Base-by-base conservation (phyloP, 257 asterid species). In the Eustoma russellianum region DNA sequence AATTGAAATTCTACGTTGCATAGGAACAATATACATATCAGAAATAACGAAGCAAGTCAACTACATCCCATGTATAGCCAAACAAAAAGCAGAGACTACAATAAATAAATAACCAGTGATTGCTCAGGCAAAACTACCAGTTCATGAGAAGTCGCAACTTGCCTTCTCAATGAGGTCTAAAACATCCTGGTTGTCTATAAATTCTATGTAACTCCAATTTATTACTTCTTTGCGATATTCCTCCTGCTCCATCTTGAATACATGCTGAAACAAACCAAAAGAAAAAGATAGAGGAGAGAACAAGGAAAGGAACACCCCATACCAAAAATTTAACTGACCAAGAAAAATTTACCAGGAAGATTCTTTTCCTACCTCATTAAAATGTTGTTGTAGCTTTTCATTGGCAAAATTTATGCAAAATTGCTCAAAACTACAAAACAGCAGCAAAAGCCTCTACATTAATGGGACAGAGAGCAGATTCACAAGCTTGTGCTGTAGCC, bases 211-310 rank as follows among this genome's bases (percentile, higher is more conserved):
- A 74, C 99, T 92, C 99, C 99, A 92, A 67, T 88, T 73, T 67
- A 92, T 92, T 72, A 73, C 82, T 74, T 92, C 99, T 71, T 65
- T 85, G 61, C 64, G 88, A 76, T 92, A 92, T 71, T 92, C 99
- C 77, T 92, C 99, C 77, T 92, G 99, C 86, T 92, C 99, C 99
- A 92, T 92, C 88, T 92, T 92, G 72, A 92, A 92, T 50, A 92
- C 99, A 46, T 92, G 97, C 99, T 92, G 91, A 59, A 79, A 71
- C 67, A 40, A 14, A n/a, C 34, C 55, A 33, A 40, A 51, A 44
- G 50, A 55, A 54, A 69, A 46, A 51, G 54, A 51, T 59, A 50
- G 44, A 48, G 13, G 53, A 64, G 44, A 24, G 46, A 49, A 48
- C 16, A 24, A 48, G 55, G 17, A n/a, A 40, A 9, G 41, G 61